phyloP scores from a whole-genome alignment of 2,329 filamentous ascomycete genomes.

The Xylariaceae sp. region DNA sequence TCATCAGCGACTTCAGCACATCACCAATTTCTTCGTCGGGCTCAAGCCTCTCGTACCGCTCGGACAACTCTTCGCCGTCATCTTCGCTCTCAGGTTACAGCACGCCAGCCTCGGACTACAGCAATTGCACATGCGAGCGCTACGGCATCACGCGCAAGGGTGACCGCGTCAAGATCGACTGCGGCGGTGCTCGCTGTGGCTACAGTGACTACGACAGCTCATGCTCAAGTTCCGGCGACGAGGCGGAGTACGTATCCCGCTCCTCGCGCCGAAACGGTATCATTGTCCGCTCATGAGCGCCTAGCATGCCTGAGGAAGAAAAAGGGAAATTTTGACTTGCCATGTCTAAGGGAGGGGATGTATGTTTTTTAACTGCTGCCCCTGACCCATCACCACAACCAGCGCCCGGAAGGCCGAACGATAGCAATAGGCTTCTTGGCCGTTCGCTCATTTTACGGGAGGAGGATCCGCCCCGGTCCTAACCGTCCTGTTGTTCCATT shows the following conservation, averaged over 20 bases:
- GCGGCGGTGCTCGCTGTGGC: slow-evolving; percentile 85
- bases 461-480: not conserved
- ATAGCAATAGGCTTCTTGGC: slow-evolving; percentile 26
- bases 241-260: slow-evolving; percentile 62
- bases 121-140: slow-evolving; percentile 89
- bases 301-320: slow-evolving; percentile 27
- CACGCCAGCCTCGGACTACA: slow-evolving; percentile 76
- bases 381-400: slow-evolving; percentile 4
- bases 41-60: slow-evolving; percentile 74
- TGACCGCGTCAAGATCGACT: slow-evolving; percentile 94
- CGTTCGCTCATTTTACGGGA: slow-evolving; percentile 32
- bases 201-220: slow-evolving; percentile 73
- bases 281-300: slow-evolving; percentile 53
- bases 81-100: slow-evolving; percentile 80
- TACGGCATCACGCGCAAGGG: slow-evolving; percentile 95
- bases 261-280: slow-evolving; percentile 69
- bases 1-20: slow-evolving; percentile 59
- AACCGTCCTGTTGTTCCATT: slow-evolving; percentile 41
- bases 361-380: not conserved
- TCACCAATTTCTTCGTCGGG: slow-evolving; percentile 71
- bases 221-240: slow-evolving; percentile 72
- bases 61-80: slow-evolving; percentile 73
- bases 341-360: slow-evolving; percentile 11
- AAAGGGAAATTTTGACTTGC: slow-evolving; percentile 30
- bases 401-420: slow-evolving; percentile 24